Evolutionary conservation across 2,329 filamentous ascomycete species (phyloP).

Genomic region (Colletotrichum liaoningense): DNA sequence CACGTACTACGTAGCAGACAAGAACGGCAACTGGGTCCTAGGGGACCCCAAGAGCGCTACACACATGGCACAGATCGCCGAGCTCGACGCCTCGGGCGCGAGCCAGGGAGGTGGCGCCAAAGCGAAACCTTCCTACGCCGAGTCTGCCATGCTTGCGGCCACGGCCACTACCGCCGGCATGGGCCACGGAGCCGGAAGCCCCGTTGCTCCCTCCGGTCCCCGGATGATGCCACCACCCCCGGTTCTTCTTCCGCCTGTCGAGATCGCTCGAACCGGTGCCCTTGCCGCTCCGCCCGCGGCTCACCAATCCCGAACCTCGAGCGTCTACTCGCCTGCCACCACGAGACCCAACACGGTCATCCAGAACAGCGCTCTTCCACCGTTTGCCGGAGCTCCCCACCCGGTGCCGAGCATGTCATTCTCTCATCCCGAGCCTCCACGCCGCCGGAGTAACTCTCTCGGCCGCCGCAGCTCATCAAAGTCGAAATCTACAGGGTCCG

Average conservation of each 20-base stretch:
- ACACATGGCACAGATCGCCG: constrained; percentile 40
- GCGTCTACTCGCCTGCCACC: constrained; percentile 50
- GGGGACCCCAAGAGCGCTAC: constrained; percentile 48
- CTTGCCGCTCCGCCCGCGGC: constrained; percentile 31
- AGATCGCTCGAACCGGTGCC: constrained; percentile 39
- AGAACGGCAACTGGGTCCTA: constrained; percentile 65
- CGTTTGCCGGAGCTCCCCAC: constrained; percentile 34
- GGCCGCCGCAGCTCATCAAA: constrained; percentile 25
- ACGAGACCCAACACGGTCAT: constrained; percentile 35
- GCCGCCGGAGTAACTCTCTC: constrained; percentile 34
- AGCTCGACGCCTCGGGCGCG: constrained; percentile 39
- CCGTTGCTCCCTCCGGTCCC: constrained; percentile 19
- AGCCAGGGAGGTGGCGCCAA: constrained; percentile 30
- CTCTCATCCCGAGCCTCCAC: constrained; percentile 36
- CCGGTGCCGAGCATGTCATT: constrained; percentile 39
- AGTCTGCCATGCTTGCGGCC: constrained; percentile 33
- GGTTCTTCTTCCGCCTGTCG: constrained; percentile 42
- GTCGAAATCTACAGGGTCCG: constrained; percentile 20
- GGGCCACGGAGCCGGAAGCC: constrained; percentile 33
- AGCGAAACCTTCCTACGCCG: constrained; percentile 31
- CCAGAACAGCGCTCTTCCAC: constrained; percentile 29
- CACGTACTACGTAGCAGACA: constrained; percentile 63
- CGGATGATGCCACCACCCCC: constrained; percentile 26
- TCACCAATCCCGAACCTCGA: constrained; percentile 45
- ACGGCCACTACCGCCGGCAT: constrained; percentile 37